These are phyloP conservation scores for Pichia sp. DNA, from an alignment of 1,139 yeast species.

Conservation along the genomic window DNA sequence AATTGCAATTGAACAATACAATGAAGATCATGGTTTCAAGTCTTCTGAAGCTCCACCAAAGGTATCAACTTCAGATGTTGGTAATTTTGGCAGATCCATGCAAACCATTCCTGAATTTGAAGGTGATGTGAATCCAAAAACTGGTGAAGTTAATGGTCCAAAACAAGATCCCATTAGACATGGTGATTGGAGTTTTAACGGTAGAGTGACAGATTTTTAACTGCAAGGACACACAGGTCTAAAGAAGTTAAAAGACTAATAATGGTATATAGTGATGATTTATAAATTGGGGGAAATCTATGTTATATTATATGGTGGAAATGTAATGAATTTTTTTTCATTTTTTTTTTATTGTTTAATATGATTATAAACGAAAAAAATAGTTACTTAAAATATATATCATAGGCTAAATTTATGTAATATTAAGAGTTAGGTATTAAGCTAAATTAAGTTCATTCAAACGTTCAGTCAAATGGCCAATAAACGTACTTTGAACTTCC, in stretches of 20 bases:
- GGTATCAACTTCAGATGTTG: slow-evolving; percentile 40
- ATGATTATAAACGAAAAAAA: too few species aligned
- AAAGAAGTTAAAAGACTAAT: too few species aligned
- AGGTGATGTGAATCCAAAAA: slow-evolving; percentile 86
- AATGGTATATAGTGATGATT: too few species aligned
- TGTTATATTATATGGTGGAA: too few species aligned
- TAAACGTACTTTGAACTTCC: slow-evolving; percentile 15
- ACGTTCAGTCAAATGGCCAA: slow-evolving; percentile 15
- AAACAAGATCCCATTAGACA: slow-evolving; percentile 93
- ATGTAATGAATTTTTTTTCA: not conserved
- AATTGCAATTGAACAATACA: slow-evolving; percentile 73
- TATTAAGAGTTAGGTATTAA: too few species aligned
- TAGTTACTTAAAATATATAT: too few species aligned
- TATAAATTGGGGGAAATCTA: too few species aligned
- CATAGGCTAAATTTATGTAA: too few species aligned
- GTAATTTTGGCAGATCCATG: slow-evolving; percentile 59
- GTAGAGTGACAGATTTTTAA: slow-evolving; percentile 90
- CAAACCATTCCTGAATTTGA: slow-evolving; percentile 91
- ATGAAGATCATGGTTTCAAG: slow-evolving; percentile 40
- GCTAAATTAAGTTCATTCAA: slow-evolving; percentile 10
- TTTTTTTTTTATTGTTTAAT: not conserved
- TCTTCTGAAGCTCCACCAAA: slow-evolving; percentile 36
- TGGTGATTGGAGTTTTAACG: slow-evolving; percentile 93
- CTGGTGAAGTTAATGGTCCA: slow-evolving; percentile 98
- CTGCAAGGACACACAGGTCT: too few species aligned